Percentiles rank a stretch among this genome's conserved stretches.
Conservation (phyloP, 768 basidiomycete genomes). For the Pseudohyphozyma bogoriensis region DNA sequence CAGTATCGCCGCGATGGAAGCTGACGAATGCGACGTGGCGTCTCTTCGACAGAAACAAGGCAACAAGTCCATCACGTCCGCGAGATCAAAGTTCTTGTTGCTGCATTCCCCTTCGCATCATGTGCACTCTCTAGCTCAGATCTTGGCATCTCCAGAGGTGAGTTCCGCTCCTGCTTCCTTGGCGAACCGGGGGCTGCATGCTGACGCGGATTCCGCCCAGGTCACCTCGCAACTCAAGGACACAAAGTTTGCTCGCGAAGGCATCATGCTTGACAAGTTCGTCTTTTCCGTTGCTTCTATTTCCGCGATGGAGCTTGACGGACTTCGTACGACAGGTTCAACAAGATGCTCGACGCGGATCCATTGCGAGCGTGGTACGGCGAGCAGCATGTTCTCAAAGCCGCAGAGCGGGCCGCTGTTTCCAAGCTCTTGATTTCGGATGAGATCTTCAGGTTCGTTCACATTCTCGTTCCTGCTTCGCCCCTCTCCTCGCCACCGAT, state of each 20-base stretch:
- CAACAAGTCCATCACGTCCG: slow-evolving; percentile 70
- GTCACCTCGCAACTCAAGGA: slow-evolving; percentile 69
- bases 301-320: not conserved
- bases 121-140: slow-evolving; percentile 90
- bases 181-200: no score
- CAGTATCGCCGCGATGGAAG: no score
- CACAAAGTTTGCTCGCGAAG: slow-evolving; percentile 92
- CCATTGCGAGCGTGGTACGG: slow-evolving; percentile 99
- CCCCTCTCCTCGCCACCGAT: no score
- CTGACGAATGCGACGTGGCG: not conserved
- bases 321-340: slow-evolving; percentile 55
- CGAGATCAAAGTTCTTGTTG: slow-evolving; percentile 73
- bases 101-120: slow-evolving; percentile 89
- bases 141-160: slow-evolving; percentile 88
- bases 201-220: slow-evolving; percentile 39
- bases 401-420: slow-evolving; percentile 84
- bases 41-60: slow-evolving; percentile 45
- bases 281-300: slow-evolving; percentile 3
- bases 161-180: slow-evolving; percentile 13
- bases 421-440: slow-evolving; percentile 92
- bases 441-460: slow-evolving; percentile 69
- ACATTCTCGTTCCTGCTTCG: not conserved
- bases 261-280: slow-evolving; percentile 78
- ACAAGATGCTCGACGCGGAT: slow-evolving; percentile 90
- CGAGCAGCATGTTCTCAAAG: slow-evolving; percentile 81